Evolutionary conservation across 768 basidiomycete genomes (phyloP), one percentile per base, ranked within the genome.

Genomic region (Stropharia rugosoannulata): DNA sequence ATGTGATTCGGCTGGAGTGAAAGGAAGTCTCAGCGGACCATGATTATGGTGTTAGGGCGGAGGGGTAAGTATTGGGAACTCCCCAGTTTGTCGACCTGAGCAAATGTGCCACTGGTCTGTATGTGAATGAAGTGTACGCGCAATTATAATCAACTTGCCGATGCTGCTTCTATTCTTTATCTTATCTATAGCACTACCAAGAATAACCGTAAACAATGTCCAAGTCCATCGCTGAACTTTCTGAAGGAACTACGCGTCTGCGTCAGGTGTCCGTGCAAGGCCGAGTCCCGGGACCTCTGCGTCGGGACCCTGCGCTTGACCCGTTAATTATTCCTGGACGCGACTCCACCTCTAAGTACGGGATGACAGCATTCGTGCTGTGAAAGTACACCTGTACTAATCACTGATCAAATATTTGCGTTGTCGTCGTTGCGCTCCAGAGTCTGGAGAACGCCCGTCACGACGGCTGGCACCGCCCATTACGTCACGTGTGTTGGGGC

Each of bases 71-170:
- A 56, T 55, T 59, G 50, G 54, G 22, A 50, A 45, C 39, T 56
- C 40, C 63, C 61, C 22, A 59, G 50, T 66, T 59, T 51, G 63
- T 66, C 61, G 58, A 59, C 38, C 53, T 66, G 41, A 47, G 63
- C 51, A 16, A 29, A 49, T 49, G 53, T 64, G 58, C 61, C 54
- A 35, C 47, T 52, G 42, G 49, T 19, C 49, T 37, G 32, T 54
- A 19, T 50, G 54, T 48, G 49, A 50, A 55, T 61, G 55, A 50
- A 61, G 55, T 55, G 25, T 48, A 36, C 16, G 42, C 44, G 49
- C 54, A 55, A 10, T 52, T 51, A 51, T 50, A 46, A 49, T 52
- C 57, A 48, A 29, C 57, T 53, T 39, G 54, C 53, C 37, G 42
- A 49, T 49, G 44, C 29, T 37, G 35, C 44, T 46, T 53, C 48